Evolutionary conservation across 768 basidiomycete genomes (phyloP), one percentile per base, ranked within the genome.

Genomic region (Lyophyllum shimeji): DNA sequence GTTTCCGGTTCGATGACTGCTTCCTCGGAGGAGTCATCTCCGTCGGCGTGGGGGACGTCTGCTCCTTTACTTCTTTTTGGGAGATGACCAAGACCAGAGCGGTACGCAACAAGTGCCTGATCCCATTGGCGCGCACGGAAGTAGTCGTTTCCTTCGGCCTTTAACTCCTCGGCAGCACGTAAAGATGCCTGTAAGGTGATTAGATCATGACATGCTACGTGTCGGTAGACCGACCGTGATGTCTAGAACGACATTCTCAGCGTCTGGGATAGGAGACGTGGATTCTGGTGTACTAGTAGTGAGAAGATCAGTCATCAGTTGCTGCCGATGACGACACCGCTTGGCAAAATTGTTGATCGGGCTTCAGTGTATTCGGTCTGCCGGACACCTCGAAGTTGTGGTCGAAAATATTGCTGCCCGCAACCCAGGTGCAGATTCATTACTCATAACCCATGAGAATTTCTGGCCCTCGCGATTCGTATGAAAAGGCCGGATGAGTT

Each of bases 61-160:
- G 56, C 52, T 51, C 34, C 63, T 55, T 56, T 50, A 66, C 37
- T 27, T 54, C 76, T 75, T 57, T 74, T 78, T 9, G 91, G 93
- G 49, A 96, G 71, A 47, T 73, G 76, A 29, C 78, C 77, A n/a
- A 95, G 75, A 2, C 82, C 95, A 37, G 82, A 73, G 56, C 77
- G 78, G 69, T 97, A 97, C 2, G 82, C 71, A 15, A 75, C 79
- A 11, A 93, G 73, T 3, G 94, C 93, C 59, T 86, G 83, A 24
- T 79, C 76, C 86, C 89, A 92, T 58, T 77, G 71, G 37, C 78
- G 71, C 18, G 80, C 71, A 46, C 84, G 85, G 71, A 93, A 96
- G 58, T 76, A 72, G 2, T 80, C 79, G 59, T 94, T 96, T 17
- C 93, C 95, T 64, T 87, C 81, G 7, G 72, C 70, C 70, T 95